Evolutionary conservation across 768 basidiomycete species (phyloP), one percentile per base, ranked within the genome.

Genomic region (Chalciporus piperatus): DNA sequence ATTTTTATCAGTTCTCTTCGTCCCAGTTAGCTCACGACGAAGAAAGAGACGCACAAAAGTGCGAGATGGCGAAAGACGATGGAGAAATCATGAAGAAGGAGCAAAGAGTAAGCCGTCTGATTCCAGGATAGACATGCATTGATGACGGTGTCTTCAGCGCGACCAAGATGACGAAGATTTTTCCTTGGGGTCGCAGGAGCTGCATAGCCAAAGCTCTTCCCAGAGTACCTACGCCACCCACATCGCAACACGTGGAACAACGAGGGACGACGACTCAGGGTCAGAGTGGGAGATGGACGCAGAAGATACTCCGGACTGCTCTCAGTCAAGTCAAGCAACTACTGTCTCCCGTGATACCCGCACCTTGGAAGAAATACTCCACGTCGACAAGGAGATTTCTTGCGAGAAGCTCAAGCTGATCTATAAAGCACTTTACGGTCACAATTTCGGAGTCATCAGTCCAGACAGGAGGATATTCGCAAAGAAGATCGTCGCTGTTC

Each of bases 1-100:
- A 45, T 14, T 37, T 51, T 13, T 27, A 32, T 12, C 38, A 47
- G 20, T 41, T 39, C 22, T 47, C 50, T 13, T 58, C 54, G 4
- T 56, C 54, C 32, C 54, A 45, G 33, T 44, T 58, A 25, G 49
- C 54, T 28, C 50, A 51, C 23, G 54, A 51, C 41, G 54, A 55
- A 16, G 54, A 55, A 22, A 32, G 38, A 11, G 33, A 35, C 10
- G 45, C 41, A 39, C 44, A 45, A 30, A 48, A 28, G 23, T n/a
- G 23, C 19, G 52, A 52, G 27, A 51, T 33, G 22, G 22, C 19
- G 19, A 51, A 45, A 38, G 50, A 58, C 25, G 42, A 55, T 25
- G 23, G 27, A 27, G 37, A 28, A 16, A 55, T 58, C 12, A 42
- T 48, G 41, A 55, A 22, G 19, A 25, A 27, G 40, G 40, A 55